Conservation (phyloP, 2,329 filamentous ascomycete genomes). For the Ascochyta lentis region DNA sequence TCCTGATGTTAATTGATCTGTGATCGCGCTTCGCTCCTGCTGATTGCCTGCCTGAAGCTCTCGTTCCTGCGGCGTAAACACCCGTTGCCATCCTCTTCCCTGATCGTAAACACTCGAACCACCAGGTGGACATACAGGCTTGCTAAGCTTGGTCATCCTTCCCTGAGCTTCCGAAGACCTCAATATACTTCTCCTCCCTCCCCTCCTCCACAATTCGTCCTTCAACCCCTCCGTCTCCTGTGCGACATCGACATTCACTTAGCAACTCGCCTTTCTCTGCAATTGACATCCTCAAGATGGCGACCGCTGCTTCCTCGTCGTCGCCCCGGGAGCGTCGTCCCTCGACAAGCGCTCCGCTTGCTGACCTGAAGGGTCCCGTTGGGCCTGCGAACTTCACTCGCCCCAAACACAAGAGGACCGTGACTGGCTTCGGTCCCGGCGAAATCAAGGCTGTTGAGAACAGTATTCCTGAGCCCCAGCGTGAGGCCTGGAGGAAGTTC, state of each 20-base stretch:
- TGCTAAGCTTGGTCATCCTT: conserved; percentile 8
- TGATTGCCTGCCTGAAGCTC: conserved; percentile 7
- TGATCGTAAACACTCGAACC: conserved; percentile 14
- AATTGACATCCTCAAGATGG: conserved; percentile 43
- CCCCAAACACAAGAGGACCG: conserved; percentile 97
- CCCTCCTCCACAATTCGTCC: conserved; percentile 22
- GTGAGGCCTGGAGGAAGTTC: conserved; percentile 74
- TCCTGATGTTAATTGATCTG: conserved; percentile 15
- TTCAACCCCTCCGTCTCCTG: conserved; percentile 38
- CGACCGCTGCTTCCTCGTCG: conserved; percentile 42
- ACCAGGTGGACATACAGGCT: conserved; percentile 4
- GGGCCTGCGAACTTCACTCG: conserved; percentile 80
- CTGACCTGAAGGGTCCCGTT: conserved; percentile 84
- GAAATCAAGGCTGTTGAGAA: conserved; percentile 96
- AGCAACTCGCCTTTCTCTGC: conserved; percentile 33
- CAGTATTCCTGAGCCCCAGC: conserved; percentile 85
- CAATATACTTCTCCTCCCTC: conserved; percentile 8
- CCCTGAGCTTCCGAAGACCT: conserved; percentile 10
- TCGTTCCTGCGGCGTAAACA: conserved; percentile 10
- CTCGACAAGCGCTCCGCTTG: conserved; percentile 81
- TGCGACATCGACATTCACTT: conserved; percentile 31
- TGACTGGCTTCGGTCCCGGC: conserved; percentile 85
- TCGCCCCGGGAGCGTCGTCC: conserved; percentile 76
- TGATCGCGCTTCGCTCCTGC: conserved; percentile 11
- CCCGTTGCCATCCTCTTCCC: conserved; percentile 12